phyloP scores from a whole-genome alignment of 441 rosid species.

The Erodium moschatum region DNA sequence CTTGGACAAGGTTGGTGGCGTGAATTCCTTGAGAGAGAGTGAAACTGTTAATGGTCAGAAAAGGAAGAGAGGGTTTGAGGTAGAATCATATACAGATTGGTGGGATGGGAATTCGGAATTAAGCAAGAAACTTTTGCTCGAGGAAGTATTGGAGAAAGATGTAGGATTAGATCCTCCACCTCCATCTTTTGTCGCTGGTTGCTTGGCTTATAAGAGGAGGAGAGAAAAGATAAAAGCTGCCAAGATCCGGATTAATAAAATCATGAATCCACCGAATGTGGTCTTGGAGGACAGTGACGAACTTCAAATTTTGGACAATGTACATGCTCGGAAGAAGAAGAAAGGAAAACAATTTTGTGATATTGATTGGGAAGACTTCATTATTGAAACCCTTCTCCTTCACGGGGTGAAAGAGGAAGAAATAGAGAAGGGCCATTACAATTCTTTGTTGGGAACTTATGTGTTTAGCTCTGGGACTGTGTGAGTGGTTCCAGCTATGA shows the following conservation, averaged over 20 bases:
- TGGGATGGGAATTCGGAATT: slow-evolving; percentile 73
- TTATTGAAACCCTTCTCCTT: slow-evolving; percentile 69
- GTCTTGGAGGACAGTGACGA: slow-evolving; percentile 13
- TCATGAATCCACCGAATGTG: slow-evolving; percentile 35
- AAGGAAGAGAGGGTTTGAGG: slow-evolving; percentile 22
- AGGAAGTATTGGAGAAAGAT: slow-evolving; percentile 64
- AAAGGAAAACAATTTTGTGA: slow-evolving; percentile 33
- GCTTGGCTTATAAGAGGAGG: slow-evolving; percentile 37
- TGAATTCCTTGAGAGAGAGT: slow-evolving; percentile 15
- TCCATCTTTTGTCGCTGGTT: slow-evolving; percentile 54
- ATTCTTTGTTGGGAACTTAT: slow-evolving; percentile 50
- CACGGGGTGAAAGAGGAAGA: slow-evolving; percentile 69
- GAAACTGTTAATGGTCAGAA: slow-evolving; percentile 17
- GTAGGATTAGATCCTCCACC: slow-evolving; percentile 61
- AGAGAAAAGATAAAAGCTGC: slow-evolving; percentile 60
- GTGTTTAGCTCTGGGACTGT: slow-evolving; percentile 51
- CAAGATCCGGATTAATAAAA: slow-evolving; percentile 44
- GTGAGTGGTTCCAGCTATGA: slow-evolving; percentile 12
- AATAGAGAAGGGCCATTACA: slow-evolving; percentile 77
- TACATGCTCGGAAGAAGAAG: slow-evolving; percentile 32
- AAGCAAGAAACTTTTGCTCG: slow-evolving; percentile 57
- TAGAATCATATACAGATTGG: slow-evolving; percentile 40
- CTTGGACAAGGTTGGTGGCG: slow-evolving; percentile 23
- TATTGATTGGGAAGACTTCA: slow-evolving; percentile 75
- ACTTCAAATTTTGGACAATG: slow-evolving; percentile 12